Percentiles rank a stretch among this genome's conserved stretches.
Conservation (phyloP, 257 asterid genomes). For the Nicotiana noctiflora region DNA sequence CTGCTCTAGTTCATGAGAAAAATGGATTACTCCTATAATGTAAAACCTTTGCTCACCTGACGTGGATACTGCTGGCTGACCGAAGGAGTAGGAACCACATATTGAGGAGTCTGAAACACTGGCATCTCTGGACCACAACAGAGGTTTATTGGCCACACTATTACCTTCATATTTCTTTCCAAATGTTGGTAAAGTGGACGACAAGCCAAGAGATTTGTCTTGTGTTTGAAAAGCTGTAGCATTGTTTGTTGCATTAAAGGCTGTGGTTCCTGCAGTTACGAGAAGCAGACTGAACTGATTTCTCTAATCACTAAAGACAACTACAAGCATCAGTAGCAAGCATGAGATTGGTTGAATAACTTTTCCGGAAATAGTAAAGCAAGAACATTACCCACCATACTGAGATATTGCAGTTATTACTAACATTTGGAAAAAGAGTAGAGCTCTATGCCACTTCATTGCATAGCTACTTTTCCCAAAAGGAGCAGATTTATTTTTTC, state of each 20-base stretch:
- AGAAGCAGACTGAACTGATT: neutral
- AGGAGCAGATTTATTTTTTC: neutral
- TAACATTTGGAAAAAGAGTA: neutral
- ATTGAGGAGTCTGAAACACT: neutral
- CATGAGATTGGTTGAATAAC: neutral
- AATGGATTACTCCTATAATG: neutral
- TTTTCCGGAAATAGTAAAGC: neutral
- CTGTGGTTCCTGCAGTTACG: neutral
- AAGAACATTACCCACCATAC: neutral
- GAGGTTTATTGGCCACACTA: slow-evolving; percentile 4
- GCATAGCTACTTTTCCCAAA: neutral
- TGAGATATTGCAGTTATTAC: neutral
- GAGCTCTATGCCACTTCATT: neutral
- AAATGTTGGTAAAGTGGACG: neutral
- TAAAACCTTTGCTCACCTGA: neutral
- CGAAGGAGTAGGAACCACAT: neutral
- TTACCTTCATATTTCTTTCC: neutral
- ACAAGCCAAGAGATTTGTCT: neutral
- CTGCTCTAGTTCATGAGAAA: neutral
- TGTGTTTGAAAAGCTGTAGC: neutral
- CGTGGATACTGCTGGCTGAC: slow-evolving; percentile 1
- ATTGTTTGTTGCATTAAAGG: neutral
- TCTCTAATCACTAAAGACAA: neutral
- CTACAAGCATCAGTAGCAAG: neutral
- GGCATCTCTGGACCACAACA: neutral